Percentiles rank a stretch among this genome's conserved stretches.
These are phyloP conservation scores for Skeletonema costatum DNA, from an alignment of 108 stramenopile genomes.

Conservation along the genomic window DNA sequence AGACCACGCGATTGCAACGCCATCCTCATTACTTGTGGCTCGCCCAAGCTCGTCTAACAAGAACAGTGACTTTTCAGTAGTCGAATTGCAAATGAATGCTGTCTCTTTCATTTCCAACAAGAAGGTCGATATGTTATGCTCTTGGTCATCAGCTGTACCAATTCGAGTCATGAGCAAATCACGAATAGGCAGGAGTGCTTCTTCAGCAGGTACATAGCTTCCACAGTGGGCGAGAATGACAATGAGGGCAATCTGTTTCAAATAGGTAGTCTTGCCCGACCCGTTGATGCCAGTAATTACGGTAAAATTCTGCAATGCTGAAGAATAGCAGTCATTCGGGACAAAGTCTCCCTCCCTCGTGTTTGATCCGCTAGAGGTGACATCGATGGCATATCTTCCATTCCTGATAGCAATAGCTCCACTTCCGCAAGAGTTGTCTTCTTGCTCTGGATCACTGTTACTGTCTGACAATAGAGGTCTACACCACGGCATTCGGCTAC, in stretches of 20 bases:
- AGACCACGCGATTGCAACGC: constrained; percentile 89
- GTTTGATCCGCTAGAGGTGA: constrained; percentile 25
- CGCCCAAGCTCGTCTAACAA: constrained; percentile 95
- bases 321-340: constrained; percentile 82
- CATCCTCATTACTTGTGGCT: constrained; percentile 95
- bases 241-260: constrained; percentile 91
- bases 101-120: constrained; percentile 95
- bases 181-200: constrained; percentile 79
- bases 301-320: constrained; percentile 64
- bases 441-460: constrained; percentile 1
- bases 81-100: constrained; percentile 85
- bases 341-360: constrained; percentile 50
- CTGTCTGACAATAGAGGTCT: constrained; percentile 69
- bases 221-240: constrained; percentile 93
- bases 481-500: constrained; percentile 73
- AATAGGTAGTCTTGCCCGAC: constrained; percentile 86
- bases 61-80: constrained; percentile 79
- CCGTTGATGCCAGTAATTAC: constrained; percentile 88
- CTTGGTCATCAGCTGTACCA: constrained; percentile 90
- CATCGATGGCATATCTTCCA: constrained; percentile 82
- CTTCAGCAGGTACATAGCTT: constrained; percentile 91
- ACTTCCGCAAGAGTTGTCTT: constrained; percentile 27
- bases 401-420: constrained; percentile 71
- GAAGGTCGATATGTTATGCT: constrained; percentile 93
- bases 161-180: constrained; percentile 87